Evolutionary conservation across 192 early-diverging fungal genomes (phyloP).

Genomic region (Coemansia sp.): DNA sequence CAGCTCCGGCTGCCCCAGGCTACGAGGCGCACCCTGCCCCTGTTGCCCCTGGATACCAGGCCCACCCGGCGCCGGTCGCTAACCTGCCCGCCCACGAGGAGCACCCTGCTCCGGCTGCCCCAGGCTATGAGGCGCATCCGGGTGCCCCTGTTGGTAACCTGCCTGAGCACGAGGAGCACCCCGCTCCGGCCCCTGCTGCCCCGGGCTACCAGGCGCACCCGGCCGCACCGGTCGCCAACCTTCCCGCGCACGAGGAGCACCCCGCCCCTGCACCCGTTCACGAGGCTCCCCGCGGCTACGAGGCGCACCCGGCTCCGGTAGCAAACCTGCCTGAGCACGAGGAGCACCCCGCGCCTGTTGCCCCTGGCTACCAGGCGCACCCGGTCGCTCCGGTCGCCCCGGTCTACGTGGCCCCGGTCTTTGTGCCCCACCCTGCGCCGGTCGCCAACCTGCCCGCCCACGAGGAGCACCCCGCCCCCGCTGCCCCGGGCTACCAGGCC

Average conservation of each 20-base stretch:
- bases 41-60: background rate
- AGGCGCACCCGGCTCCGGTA: slow-evolving; percentile 8
- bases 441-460: slow-evolving; percentile 1
- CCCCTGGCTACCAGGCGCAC: background rate
- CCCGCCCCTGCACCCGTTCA: background rate
- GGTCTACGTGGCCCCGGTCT: slow-evolving; percentile 1
- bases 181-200: background rate
- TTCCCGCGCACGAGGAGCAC: slow-evolving; percentile 15
- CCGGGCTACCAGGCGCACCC: slow-evolving; percentile 13
- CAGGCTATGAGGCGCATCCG: background rate
- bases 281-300: slow-evolving; percentile 1
- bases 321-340: slow-evolving; percentile 6
- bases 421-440: background rate
- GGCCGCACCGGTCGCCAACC: background rate
- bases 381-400: background rate
- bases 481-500: slow-evolving; percentile 1
- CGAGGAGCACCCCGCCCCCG: slow-evolving; percentile 14
- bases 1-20: background rate
- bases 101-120: background rate
- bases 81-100: slow-evolving; percentile 12
- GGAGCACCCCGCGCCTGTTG: background rate
- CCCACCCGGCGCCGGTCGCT: background rate
- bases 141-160: background rate
- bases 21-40: slow-evolving; percentile 2
- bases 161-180: slow-evolving; percentile 11